Evolutionary conservation across 805 yeast species (phyloP).

Genomic region (Blastobotrys mokoenaii): DNA sequence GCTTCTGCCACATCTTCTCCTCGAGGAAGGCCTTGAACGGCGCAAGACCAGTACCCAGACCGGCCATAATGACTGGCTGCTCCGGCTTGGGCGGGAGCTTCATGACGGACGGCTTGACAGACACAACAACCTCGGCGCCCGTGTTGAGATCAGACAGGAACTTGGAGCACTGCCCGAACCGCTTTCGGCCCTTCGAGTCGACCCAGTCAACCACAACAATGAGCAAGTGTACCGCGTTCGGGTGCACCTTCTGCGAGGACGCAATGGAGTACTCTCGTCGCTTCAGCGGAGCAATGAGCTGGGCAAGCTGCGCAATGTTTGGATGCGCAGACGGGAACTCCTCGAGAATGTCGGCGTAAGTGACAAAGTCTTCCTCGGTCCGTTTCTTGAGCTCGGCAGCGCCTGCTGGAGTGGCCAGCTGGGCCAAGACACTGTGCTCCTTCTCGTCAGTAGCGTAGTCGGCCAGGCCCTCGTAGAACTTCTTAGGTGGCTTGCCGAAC

Average conservation of each 20-base stretch:
- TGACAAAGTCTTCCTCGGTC: conserved; percentile 74
- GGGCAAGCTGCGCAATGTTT: conserved; percentile 54
- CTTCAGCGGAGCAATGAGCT: conserved; percentile 75
- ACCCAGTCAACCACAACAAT: conserved; percentile 96
- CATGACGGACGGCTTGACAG: conserved; percentile 96
- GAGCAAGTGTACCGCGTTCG: conserved; percentile 81
- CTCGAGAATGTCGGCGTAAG: conserved; percentile 73
- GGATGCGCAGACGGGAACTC: conserved; percentile 82
- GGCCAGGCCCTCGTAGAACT: conserved; percentile 79
- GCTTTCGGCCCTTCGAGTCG: conserved; percentile 72
- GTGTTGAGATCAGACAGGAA: conserved; percentile 69
- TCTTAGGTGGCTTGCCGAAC: conserved; percentile 92
- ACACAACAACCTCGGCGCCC: conserved; percentile 83
- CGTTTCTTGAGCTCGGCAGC: conserved; percentile 75
- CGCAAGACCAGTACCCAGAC: conserved; percentile 95
- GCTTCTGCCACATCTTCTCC: conserved; percentile 87
- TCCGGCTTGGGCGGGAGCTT: conserved; percentile 80
- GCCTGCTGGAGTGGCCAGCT: conserved; percentile 68
- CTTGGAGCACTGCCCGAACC: conserved; percentile 93
- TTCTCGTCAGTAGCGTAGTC: conserved; percentile 60
- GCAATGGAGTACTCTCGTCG: conserved; percentile 98
- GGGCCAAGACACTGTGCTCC: conserved; percentile 54
- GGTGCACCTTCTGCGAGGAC: conserved; percentile 87
- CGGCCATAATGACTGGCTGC: conserved; percentile 93
- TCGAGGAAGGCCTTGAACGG: conserved; percentile 97